Percentiles rank a stretch among this genome's conserved stretches.
Conservation (phyloP, 345 rosid species). For the Linum trigynum region DNA sequence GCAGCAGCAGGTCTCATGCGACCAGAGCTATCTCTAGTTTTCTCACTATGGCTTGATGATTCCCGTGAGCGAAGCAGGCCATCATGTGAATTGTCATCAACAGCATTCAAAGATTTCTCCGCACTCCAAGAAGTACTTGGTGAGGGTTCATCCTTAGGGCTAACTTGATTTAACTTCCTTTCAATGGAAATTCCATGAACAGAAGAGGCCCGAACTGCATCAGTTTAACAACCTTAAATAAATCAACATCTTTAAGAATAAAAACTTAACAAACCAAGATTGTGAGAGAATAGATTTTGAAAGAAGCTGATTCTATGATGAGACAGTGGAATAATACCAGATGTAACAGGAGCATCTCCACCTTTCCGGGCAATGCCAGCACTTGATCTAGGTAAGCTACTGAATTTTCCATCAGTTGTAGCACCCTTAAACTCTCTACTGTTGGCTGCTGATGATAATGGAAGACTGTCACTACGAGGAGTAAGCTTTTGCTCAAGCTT, state of each 20-base stretch:
- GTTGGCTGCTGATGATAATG: constrained; percentile 34
- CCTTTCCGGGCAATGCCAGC: constrained; percentile 39
- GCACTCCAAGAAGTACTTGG: constrained; percentile 48
- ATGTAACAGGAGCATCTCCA: constrained; percentile 29
- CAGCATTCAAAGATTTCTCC: constrained; percentile 34
- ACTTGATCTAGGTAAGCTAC: constrained; percentile 43
- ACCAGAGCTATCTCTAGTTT: constrained; percentile 39
- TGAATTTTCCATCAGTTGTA: constrained; percentile 51
- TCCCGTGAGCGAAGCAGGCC: constrained; percentile 41
- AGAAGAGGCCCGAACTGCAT: constrained; percentile 43
- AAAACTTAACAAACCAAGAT: neutral
- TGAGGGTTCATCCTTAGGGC: constrained; percentile 49
- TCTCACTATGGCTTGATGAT: constrained; percentile 49
- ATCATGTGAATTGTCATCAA: constrained; percentile 43
- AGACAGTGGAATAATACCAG: constrained; percentile 41
- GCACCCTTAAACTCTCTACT: constrained; percentile 42
- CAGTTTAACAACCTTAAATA: constrained; percentile 7
- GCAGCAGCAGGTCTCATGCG: constrained; percentile 35
- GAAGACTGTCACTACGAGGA: constrained; percentile 36
- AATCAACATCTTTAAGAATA: neutral
- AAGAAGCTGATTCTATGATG: neutral
- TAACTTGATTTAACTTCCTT: constrained; percentile 37
- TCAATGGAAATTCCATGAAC: constrained; percentile 37
- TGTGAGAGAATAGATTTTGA: neutral
- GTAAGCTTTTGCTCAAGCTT: constrained; percentile 50